A percentile compares a stretch with the other conserved stretches of the same genome.
phyloP scores from a whole-genome alignment of 805 yeast genomes.

The Metschnikowia bowlesiae region DNA sequence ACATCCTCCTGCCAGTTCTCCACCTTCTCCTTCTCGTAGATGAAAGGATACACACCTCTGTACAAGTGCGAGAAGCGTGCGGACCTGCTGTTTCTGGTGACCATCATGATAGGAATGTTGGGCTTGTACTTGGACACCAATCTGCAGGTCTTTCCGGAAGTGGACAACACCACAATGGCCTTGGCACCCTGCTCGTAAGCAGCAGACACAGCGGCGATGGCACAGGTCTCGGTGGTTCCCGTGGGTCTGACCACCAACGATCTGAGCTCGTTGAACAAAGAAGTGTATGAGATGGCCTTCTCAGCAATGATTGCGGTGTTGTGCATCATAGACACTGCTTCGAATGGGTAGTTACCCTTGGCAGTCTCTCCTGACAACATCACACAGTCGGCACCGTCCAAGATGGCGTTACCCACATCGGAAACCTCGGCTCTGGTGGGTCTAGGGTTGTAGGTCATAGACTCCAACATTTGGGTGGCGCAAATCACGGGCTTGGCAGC shows the following conservation, averaged over 20 bases:
- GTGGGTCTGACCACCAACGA: constrained; percentile 82
- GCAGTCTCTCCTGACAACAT: constrained; percentile 99
- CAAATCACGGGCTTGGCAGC: constrained; percentile 99
- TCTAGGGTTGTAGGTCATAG: constrained; percentile 99
- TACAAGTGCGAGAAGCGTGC: constrained; percentile 95
- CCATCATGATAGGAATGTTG: constrained; percentile 94
- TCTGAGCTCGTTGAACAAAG: constrained; percentile 84
- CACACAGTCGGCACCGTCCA: constrained; percentile 99
- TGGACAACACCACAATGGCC: constrained; percentile 94
- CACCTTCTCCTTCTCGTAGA: constrained; percentile 60
- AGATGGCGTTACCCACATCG: constrained; percentile 97
- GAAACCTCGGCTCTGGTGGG: constrained; percentile 99
- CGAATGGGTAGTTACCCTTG: constrained; percentile 96
- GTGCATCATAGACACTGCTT: constrained; percentile 98
- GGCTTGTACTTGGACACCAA: constrained; percentile 97
- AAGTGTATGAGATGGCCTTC: constrained; percentile 87
- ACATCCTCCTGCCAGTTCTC: constrained; percentile 96
- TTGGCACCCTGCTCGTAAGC: constrained; percentile 94
- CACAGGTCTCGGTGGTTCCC: constrained; percentile 92
- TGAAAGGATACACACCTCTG: constrained; percentile 98
- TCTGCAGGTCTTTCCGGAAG: constrained; percentile 94
- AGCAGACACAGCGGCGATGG: constrained; percentile 95
- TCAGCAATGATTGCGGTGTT: constrained; percentile 95
- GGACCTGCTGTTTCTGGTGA: constrained; percentile 88
- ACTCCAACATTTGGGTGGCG: constrained; percentile 99